These are phyloP conservation scores for Trichoderma lentiforme DNA, from an alignment of 2,329 filamentous ascomycete species.

Conservation along the genomic window DNA sequence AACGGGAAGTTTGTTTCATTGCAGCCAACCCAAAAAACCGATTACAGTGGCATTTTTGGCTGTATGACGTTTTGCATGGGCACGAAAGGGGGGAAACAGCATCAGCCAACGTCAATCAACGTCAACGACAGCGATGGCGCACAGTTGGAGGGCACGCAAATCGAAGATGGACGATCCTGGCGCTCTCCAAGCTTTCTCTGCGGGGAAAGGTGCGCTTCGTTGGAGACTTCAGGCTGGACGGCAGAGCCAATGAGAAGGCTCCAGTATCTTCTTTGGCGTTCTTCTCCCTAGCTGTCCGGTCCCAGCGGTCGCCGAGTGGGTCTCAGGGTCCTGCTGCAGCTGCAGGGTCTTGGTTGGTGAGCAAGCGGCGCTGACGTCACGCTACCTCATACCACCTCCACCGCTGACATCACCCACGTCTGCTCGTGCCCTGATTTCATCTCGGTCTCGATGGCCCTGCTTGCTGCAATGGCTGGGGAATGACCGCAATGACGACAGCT, in stretches of 20 bases:
- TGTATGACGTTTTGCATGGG: constrained; percentile 7
- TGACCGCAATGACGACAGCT: constrained; percentile 16
- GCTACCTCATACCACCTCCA: constrained; percentile 14
- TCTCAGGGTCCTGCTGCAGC: constrained; percentile 22
- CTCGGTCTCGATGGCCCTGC: background rate
- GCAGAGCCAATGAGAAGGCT: constrained; percentile 11
- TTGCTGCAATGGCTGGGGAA: background rate
- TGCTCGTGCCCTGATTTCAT: constrained; percentile 9
- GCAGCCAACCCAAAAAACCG: background rate
- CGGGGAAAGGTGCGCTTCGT: constrained; percentile 1
- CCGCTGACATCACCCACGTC: constrained; percentile 27
- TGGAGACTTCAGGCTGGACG: background rate
- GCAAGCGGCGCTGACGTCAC: constrained; percentile 29
- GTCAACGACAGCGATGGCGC: constrained; percentile 10
- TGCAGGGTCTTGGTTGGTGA: constrained; percentile 27
- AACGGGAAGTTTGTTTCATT: background rate
- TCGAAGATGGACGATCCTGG: constrained; percentile 14
- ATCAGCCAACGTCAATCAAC: background rate
- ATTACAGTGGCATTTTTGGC: background rate
- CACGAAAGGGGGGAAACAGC: constrained; percentile 19
- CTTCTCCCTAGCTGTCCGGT: background rate
- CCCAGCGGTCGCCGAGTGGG: constrained; percentile 6
- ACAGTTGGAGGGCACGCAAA: background rate
- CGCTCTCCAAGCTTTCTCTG: background rate
- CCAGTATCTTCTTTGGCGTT: constrained; percentile 11